Evolutionary conservation across 2,329 filamentous ascomycete species (phyloP).

Genomic region (Akanthomyces dipterigenus): DNA sequence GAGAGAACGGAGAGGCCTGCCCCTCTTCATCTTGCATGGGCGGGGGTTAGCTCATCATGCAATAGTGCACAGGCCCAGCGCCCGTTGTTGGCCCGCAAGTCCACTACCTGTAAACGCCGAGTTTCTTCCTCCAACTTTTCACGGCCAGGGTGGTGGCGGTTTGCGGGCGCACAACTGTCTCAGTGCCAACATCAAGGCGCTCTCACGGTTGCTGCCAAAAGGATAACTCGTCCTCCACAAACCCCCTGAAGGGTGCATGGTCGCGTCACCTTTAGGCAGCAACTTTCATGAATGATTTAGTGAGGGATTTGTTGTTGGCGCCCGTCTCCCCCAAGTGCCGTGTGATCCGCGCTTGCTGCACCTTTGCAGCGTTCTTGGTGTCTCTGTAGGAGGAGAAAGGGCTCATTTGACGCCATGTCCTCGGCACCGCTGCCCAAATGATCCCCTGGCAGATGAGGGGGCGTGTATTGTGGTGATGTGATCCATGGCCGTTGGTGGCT

Average conservation of each 20-base stretch:
- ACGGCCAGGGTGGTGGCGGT: not conserved
- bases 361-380: not conserved
- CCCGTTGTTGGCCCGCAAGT: too few species aligned
- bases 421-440: not conserved
- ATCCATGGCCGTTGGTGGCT: not conserved
- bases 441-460: not conserved
- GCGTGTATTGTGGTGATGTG: not conserved
- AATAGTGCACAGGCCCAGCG: not conserved
- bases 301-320: not conserved
- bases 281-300: not conserved
- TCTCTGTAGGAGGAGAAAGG: not conserved
- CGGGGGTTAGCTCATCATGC: not conserved
- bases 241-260: too few species aligned
- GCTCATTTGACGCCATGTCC: not conserved
- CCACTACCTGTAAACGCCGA: too few species aligned
- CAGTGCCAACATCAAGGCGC: not conserved
- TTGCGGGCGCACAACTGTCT: not conserved
- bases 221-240: too few species aligned
- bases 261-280: too few species aligned
- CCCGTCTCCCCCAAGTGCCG: not conserved
- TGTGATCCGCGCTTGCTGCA: not conserved
- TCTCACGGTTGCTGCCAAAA: too few species aligned
- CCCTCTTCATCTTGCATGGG: not conserved
- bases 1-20: not conserved
- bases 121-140: not conserved